Conservation (phyloP, 768 basidiomycete genomes). For the Tremella fuciformis region DNA sequence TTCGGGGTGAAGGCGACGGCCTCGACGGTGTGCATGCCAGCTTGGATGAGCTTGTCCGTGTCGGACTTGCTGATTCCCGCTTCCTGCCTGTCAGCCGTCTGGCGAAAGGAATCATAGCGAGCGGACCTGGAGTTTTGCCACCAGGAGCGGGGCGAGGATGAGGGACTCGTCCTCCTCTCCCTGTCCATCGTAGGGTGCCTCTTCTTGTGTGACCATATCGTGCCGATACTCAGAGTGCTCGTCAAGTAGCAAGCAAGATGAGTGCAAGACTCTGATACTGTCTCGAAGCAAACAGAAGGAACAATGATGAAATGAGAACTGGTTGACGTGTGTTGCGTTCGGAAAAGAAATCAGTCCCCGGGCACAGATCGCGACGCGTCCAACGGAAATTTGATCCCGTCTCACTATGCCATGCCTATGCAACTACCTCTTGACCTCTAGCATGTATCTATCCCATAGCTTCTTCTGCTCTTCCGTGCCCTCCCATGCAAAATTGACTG, state of each 20-base stretch:
- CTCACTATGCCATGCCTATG: neutral
- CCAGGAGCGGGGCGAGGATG: constrained; percentile 75
- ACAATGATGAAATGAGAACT: neutral
- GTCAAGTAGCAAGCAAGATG: neutral
- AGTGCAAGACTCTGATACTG: too few relatives aligned
- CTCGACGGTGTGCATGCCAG: constrained; percentile 89
- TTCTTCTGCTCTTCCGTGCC: constrained; percentile 68
- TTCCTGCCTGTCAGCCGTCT: constrained; percentile 58
- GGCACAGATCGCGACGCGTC: constrained; percentile 13
- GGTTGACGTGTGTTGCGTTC: neutral
- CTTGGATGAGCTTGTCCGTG: constrained; percentile 89
- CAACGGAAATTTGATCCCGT: neutral
- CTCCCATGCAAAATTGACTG: constrained; percentile 75
- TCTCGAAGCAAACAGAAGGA: neutral
- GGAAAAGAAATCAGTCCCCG: constrained; percentile 13
- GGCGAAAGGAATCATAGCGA: neutral
- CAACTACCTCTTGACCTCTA: constrained; percentile 18
- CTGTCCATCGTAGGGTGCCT: constrained; percentile 35
- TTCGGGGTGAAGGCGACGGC: constrained; percentile 95
- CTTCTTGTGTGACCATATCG: constrained; percentile 37
- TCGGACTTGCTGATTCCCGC: constrained; percentile 84
- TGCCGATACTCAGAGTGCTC: constrained; percentile 10
- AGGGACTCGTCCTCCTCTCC: constrained; percentile 59
- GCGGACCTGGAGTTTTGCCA: constrained; percentile 62
- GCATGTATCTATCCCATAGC: constrained; percentile 79